Conservation (phyloP, 129 eudicot species). For the sunflower (Helianthus annuus) region HanXRQr2.0-SUNRISE NC_035434.2:135450609-135451108, state of each 20-base stretch:
- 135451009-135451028: too few species aligned
- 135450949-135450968: not conserved
- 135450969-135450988: conserved; percentile 20
- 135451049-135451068: conserved; percentile 6
- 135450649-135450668: conserved; percentile 77
- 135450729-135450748: not conserved
- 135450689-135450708: conserved; percentile 17
- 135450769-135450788: conserved; percentile 75
- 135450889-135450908: conserved; percentile 3
- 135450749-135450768: conserved; percentile 42
- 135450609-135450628: conserved; percentile 80
- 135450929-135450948: conserved; percentile 22
- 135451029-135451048: not conserved
- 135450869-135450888: conserved; percentile 4
- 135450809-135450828: conserved; percentile 53
- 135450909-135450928: conserved; percentile 7
- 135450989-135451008: not conserved
- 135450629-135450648: conserved; percentile 59
- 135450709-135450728: not conserved
- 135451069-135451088: not conserved
- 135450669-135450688: not conserved
- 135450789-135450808: conserved; percentile 75
- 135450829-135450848: conserved; percentile 73
- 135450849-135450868: conserved; percentile 33
- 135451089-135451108: not conserved